These are phyloP conservation scores for Coemansia sp. DNA, from an alignment of 192 early-diverging fungal species.

Conservation along the genomic window DNA sequence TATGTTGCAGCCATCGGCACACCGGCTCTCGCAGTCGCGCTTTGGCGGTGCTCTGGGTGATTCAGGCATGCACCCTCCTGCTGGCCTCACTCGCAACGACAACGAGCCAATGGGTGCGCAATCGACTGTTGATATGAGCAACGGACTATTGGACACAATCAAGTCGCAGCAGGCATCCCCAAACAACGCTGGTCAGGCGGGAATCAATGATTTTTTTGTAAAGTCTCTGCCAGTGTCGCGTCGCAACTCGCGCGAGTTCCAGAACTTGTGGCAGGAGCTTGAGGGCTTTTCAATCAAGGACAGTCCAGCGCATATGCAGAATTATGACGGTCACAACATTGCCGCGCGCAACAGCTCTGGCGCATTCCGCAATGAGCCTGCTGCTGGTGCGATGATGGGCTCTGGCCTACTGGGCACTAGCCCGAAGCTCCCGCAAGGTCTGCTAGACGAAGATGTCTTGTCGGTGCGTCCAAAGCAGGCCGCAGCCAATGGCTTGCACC, in stretches of 20 bases:
- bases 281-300: slow-evolving; percentile 50
- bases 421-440: slow-evolving; percentile 51
- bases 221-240: slow-evolving; percentile 69
- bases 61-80: slow-evolving; percentile 12
- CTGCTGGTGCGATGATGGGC: background rate
- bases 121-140: slow-evolving; percentile 26
- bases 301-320: slow-evolving; percentile 14
- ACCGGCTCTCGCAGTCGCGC: slow-evolving; percentile 44
- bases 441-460: slow-evolving; percentile 45
- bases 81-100: slow-evolving; percentile 17
- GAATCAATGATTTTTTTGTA: slow-evolving; percentile 46
- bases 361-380: slow-evolving; percentile 31
- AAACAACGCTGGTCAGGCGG: slow-evolving; percentile 21
- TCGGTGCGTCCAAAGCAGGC: slow-evolving; percentile 10
- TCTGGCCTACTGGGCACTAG: slow-evolving; percentile 29
- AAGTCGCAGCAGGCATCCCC: slow-evolving; percentile 55
- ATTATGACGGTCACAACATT: slow-evolving; percentile 31
- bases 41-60: slow-evolving; percentile 39
- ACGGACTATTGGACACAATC: slow-evolving; percentile 44
- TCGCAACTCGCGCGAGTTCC: slow-evolving; percentile 70
- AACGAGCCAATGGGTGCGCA: slow-evolving; percentile 7
- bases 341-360: slow-evolving; percentile 37
- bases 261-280: slow-evolving; percentile 52
- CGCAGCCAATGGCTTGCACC: background rate
- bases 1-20: slow-evolving; percentile 3